Base-by-base conservation (phyloP, 345 rosid species). In the Melastoma malabathricum region DNA sequence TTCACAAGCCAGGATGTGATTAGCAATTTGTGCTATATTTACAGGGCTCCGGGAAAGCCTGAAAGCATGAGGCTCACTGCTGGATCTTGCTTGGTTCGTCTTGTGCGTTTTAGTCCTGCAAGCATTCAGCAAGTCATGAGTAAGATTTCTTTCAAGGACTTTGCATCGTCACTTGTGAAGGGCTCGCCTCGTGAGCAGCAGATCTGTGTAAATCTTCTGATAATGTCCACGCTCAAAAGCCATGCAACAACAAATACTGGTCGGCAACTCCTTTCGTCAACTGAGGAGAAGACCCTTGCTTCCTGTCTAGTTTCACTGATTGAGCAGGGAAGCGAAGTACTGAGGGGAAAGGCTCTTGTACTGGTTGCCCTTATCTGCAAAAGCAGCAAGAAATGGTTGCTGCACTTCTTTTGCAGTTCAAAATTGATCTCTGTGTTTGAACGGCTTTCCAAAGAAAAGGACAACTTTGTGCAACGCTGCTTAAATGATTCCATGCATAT, bases 81-180 rank as follows among this genome's bases (percentile, higher is more conserved):
- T 50, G 98, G 98, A 63, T 92, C 98, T 59, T 92, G 98, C 73
- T 69, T 92, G 65, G 97, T 84, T 67, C 95, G 98, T 44, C 77
- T 92, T 45, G 83, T 80, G 54, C 89, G 98, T 50, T 92, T 92
- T 57, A 84, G 75, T 60, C 80, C 93, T 48, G 72, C 80, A 58
- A 74, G 84, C 74, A 82, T 81, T 59, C 98, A 87, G 44, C 56
- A 74, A 2, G 79, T 87, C 19, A 72, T 77, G 38, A 96, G 84
- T 64, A 92, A 81, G 68, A 81, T 84, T 46, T 71, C 95, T 25
- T 63, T 81, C 60, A 92, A 87, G 75, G 95, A 92, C 27, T 64
- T 79, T 19, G 74, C 95, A 57, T 73, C 97, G 59, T 59, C 88
- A 51, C 80, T 92, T 43, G 71, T 67, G 55, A 92, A 82, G 68